Evolutionary conservation across 2,329 filamentous ascomycete species (phyloP), one percentile per base, ranked within the genome.

Genomic region (Pseudogymnoascus pannorum): DNA sequence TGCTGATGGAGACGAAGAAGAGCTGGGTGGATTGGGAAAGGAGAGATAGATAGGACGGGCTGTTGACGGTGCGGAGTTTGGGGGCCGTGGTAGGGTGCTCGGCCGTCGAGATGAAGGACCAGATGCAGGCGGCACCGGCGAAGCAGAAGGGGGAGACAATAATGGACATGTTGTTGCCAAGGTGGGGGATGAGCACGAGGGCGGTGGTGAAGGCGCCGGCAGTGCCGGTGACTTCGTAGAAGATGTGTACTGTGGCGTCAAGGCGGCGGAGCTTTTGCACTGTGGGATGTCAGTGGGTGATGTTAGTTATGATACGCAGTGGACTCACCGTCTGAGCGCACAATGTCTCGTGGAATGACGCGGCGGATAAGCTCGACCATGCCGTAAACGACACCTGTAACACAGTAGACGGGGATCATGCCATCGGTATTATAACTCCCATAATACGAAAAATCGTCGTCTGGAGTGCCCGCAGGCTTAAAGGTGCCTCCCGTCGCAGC

Each of bases 381-480:
- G 38, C 78, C 78, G 61, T 75, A 75, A 0, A 70, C 72, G 16
- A 79, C 69, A 24, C 77, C 77, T 12, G 72, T 72, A 22, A 77
- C 66, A 58, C 71, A 75, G 64, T 77, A 81, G 12, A 81, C 75
- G 6, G 78, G 78, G 36, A 81, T 79, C 68, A 81, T 78, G 18
- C 74, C 75, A 62, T 80, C 76, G 6, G 77, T 79, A 38, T 77
- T 75, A 68, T 77, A 80, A 4, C n/a, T 65, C 96, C 86, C 76
- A 97, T 80, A 80, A 67, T 79, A 78, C 22, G 72, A 70, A 66
- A 76, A 76, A 54, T 77, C 71, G 51, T 71, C 66, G 42, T 71
- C 65, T 11, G 66, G 71, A 68, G 26, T 64, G 54, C 51, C 64
- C 5, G 66, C 64, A 0, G 72, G 70, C 64, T 74, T 72, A 63